Conservation (phyloP, 768 basidiomycete genomes). For the Leccinum truebloodii region DNA sequence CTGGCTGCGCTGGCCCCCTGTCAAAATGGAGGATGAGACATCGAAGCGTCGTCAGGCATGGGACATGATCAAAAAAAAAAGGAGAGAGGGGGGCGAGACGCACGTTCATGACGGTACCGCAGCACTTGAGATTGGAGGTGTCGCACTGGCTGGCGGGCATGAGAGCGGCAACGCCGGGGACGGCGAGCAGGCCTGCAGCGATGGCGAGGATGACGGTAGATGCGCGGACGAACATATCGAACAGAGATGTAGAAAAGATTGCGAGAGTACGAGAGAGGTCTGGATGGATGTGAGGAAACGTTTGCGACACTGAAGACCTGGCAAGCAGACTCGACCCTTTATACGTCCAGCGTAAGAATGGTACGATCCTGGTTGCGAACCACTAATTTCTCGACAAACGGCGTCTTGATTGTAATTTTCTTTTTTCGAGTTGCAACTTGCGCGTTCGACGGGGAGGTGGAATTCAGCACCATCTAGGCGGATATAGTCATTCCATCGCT, state of each 20-base stretch:
- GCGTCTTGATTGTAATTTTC: conserved; percentile 17
- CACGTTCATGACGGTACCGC: not conserved
- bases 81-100: not conserved
- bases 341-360: conserved; percentile 12
- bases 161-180: not conserved
- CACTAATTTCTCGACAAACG: conserved; percentile 1
- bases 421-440: conserved; percentile 9
- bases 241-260: not conserved
- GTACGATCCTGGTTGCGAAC: conserved; percentile 7
- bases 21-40: not conserved
- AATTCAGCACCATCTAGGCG: not conserved
- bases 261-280: not conserved
- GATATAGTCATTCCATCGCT: conserved; percentile 16
- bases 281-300: not conserved
- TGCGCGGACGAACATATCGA: conserved; percentile 17
- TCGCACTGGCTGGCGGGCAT: conserved; percentile 11
- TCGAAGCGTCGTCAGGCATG: not conserved
- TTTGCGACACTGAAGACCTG: conserved; percentile 1
- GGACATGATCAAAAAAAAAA: too few relatives aligned
- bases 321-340: conserved; percentile 3
- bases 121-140: conserved; percentile 14
- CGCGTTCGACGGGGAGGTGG: conserved; percentile 3
- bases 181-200: conserved; percentile 12
- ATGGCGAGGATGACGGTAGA: conserved; percentile 15
- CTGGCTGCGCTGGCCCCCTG: not conserved